These are phyloP conservation scores for Penicillium sp. DNA, from an alignment of 2,329 filamentous ascomycete genomes.

Conservation along the genomic window DNA sequence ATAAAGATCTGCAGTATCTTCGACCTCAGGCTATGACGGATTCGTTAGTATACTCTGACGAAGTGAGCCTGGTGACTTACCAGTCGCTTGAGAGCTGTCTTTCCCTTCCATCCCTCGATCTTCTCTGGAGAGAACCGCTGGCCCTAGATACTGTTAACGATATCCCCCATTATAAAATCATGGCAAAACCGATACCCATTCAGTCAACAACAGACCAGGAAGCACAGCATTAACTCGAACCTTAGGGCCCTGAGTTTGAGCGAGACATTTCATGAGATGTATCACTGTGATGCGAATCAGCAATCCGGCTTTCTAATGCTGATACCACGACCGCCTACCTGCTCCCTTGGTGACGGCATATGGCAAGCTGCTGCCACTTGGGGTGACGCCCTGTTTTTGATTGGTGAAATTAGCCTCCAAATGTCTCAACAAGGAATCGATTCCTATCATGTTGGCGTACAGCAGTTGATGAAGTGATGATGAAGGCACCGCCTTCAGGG, in stretches of 20 bases:
- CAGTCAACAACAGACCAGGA: conserved; percentile 61
- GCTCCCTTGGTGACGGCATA: conserved; percentile 76
- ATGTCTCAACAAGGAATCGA: not conserved
- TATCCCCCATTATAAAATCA: not conserved
- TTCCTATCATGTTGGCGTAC: conserved; percentile 31
- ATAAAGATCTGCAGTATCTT: conserved; percentile 41
- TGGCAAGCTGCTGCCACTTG: conserved; percentile 57
- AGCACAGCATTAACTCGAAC: conserved; percentile 60
- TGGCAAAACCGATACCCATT: conserved; percentile 51
- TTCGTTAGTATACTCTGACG: not conserved
- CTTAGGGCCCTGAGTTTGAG: conserved; percentile 57
- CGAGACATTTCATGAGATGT: conserved; percentile 62
- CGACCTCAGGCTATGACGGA: conserved; percentile 34
- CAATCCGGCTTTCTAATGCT: not conserved
- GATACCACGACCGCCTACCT: conserved; percentile 36
- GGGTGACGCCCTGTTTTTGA: conserved; percentile 41
- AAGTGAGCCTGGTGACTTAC: conserved; percentile 33
- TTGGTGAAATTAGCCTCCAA: not conserved
- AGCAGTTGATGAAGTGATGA: conserved; percentile 60
- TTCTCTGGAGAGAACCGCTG: conserved; percentile 54
- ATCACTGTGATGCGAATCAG: conserved; percentile 41
- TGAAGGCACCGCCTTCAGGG: conserved; percentile 57
- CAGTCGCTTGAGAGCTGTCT: conserved; percentile 55
- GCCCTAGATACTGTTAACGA: conserved; percentile 39
- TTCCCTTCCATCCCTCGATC: conserved; percentile 51